Base-by-base conservation (phyloP, 768 basidiomycete species). In the Mycena galericulata region DNA sequence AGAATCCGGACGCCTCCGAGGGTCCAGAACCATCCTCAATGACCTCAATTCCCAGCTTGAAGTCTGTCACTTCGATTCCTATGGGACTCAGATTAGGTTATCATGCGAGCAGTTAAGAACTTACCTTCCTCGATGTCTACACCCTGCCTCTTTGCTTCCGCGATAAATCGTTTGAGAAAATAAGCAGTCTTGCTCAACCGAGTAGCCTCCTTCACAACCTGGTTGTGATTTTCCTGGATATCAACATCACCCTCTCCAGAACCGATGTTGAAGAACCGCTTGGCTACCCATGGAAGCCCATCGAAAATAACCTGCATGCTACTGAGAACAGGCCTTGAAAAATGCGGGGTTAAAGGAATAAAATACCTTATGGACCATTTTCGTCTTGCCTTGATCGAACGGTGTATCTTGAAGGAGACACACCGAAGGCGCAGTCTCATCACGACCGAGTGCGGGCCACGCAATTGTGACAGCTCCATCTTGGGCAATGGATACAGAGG, bases 321-420 rank as follows among this genome's bases (percentile, higher is more conserved):
- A 1, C 14, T 34, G 26, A 30, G 36, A 11, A 47, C 14, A 36
- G 40, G 4, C 11, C 2, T 18, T 17, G n/a, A 14, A 49, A 47
- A n/a, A 15, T 11, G n/a, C 15, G 15, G n/a, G n/a, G n/a, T n/a
- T 46, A 5, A 26, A 47, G 46, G 22, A 6, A 47, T 68, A 46
- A 22, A 10, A 22, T 58, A 50, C 59, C 59, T 61, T 61, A 26
- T 38, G 29, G 20, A 61, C 59, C 45, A 27, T 14, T 40, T 61
- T 61, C 1, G 58, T 59, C 45, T 59, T 34, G 20, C 58, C 58
- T 46, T 59, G 58, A 22, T 59, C 58, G 36, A 59, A 61, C 9
- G 46, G 34, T 27, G 3, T 12, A 49, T 61, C 46, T 61, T 50
- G 59, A 6, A 60, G 30, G 7, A 47, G 45, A 36, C 58, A 60